Base-by-base conservation (phyloP, 768 basidiomycete genomes). In the Brasilioporus rufonigricans region DNA sequence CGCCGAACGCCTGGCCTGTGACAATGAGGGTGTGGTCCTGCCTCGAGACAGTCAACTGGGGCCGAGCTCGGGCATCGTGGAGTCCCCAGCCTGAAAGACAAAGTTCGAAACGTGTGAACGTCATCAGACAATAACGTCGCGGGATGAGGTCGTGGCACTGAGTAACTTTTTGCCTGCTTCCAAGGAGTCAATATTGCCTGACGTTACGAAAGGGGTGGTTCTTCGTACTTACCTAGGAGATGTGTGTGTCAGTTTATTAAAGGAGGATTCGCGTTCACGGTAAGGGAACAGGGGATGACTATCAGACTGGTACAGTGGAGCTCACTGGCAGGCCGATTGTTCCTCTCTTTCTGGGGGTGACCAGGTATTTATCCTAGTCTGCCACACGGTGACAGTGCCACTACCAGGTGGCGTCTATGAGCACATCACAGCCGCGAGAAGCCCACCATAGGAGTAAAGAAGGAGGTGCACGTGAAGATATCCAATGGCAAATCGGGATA, bases 341-440 rank as follows among this genome's bases (percentile, higher is more conserved):
- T 38, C 52, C 45, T 26, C 59, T 32, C 38, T 27, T 43, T 29
- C 47, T 50, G 52, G 41, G 35, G 38, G 40, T 11, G 44, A 19
- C 40, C 32, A 39, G 48, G 52, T 39, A 59, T 65, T 54, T 65
- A 67, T 65, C 55, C 62, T 38, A 45, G 23, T 14, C 56, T 66
- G 64, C 64, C 64, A 57, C 64, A 65, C 59, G 59, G 46, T 23
- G 51, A 64, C 61, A 61, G 61, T 46, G 64, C 64, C 65, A 66
- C 56, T 64, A 46, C 55, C 64, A 65, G 65, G 65, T 61, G 64
- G 65, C 59, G 13, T 55, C 32, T 55, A 57, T 57, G 48, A 61
- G 33, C 45, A 36, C 39, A 27, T 39, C 64, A 65, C 65, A 64
- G 64, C 64, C 64, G 59, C 56, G 19, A 65, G 62, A 66, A 65